These are phyloP conservation scores for Podospora sp. DNA, from an alignment of 495 filamentous ascomycete species.

Conservation along the genomic window DNA sequence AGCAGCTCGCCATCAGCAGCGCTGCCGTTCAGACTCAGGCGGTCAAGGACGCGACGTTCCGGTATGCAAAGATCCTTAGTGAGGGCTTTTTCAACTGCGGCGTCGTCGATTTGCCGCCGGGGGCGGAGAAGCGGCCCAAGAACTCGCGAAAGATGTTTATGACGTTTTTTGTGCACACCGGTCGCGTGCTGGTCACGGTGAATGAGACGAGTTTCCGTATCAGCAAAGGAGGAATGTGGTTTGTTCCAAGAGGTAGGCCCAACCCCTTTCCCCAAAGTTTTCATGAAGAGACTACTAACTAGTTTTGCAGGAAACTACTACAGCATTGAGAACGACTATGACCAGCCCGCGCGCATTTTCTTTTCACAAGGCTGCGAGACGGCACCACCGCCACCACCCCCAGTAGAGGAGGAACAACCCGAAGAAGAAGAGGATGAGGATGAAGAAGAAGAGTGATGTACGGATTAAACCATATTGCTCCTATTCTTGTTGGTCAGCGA, in stretches of 20 bases:
- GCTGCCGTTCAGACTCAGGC: conserved; percentile 73
- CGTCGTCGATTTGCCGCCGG: conserved; percentile 82
- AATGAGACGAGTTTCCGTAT: conserved; percentile 83
- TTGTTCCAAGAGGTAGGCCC: conserved; percentile 91
- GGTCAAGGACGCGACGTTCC: conserved; percentile 74
- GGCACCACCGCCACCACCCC: conserved; percentile 15
- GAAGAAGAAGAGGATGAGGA: conserved; percentile 15
- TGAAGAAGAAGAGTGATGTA: conserved; percentile 19
- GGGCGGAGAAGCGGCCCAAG: conserved; percentile 80
- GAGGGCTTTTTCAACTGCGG: conserved; percentile 84
- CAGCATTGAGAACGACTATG: conserved; percentile 73
- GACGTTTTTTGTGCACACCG: conserved; percentile 85
- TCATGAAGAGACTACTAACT: conserved; percentile 21
- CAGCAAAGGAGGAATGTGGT: conserved; percentile 83
- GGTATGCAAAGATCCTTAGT: conserved; percentile 83
- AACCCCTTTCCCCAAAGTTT: conserved; percentile 21
- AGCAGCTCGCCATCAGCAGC: conserved; percentile 75
- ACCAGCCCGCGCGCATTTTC: conserved; percentile 71
- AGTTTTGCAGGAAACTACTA: conserved; percentile 73
- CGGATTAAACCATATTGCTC: not conserved
- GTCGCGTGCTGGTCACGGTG: conserved; percentile 74
- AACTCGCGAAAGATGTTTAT: conserved; percentile 93
- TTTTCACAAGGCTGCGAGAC: conserved; percentile 79
- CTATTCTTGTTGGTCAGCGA: not conserved
- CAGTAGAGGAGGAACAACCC: not conserved